Conservation (phyloP, 2,329 filamentous ascomycete genomes). For the Peltaster fructicola region DNA sequence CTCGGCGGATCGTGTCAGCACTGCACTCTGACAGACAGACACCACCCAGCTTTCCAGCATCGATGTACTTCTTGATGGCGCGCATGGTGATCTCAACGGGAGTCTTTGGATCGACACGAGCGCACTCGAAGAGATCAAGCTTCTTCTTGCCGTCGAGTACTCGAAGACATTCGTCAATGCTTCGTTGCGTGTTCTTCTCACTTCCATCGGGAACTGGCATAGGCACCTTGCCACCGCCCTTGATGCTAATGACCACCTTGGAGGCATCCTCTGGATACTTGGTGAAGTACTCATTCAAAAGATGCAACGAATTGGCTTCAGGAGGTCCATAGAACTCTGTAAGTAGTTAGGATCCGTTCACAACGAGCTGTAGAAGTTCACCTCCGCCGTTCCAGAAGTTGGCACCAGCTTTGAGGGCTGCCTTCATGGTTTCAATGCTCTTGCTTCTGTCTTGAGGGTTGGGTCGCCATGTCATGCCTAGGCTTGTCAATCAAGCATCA, state of each 20-base stretch:
- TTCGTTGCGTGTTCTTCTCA: conserved; percentile 23
- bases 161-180: conserved; percentile 29
- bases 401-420: conserved; percentile 24
- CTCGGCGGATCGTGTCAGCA: conserved; percentile 29
- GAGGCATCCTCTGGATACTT: conserved; percentile 33
- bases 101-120: conserved; percentile 25
- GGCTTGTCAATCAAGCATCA: too few species aligned
- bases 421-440: conserved; percentile 28
- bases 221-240: conserved; percentile 25
- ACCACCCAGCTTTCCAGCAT: conserved; percentile 25
- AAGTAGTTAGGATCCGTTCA: too few species aligned
- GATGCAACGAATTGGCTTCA: conserved; percentile 28
- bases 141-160: conserved; percentile 30
- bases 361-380: too few species aligned
- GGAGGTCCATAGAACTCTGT: conserved; percentile 31
- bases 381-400: conserved; percentile 34
- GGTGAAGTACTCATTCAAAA: conserved; percentile 33
- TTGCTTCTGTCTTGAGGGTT: conserved; percentile 21
- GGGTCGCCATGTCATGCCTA: conserved; percentile 28
- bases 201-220: conserved; percentile 22
- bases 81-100: conserved; percentile 29
- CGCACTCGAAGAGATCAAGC: conserved; percentile 31
- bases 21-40: conserved; percentile 29
- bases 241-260: conserved; percentile 35
- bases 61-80: conserved; percentile 22